Evolutionary conservation across 768 basidiomycete genomes (phyloP), one percentile per base, ranked within the genome.

Genomic region (Pleurotus sapidus): DNA sequence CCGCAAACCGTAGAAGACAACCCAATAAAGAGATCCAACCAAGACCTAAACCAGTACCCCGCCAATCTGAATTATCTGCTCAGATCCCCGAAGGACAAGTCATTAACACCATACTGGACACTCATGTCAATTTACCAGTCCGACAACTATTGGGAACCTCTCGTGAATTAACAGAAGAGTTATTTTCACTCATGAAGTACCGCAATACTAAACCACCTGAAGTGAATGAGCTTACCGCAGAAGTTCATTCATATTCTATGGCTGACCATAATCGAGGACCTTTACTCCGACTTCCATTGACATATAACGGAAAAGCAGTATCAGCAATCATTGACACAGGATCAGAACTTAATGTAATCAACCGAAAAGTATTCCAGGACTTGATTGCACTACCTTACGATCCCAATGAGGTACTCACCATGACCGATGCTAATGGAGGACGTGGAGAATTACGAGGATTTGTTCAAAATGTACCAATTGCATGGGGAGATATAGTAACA

Each of bases 361-460:
- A 55, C 0, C 14, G 53, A 4, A 56, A 60, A 3, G 8, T 63
- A 2, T 68, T 61, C 1, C 47, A 60, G 1, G 15, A 9, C 1
- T 47, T 39, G 23, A 51, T 58, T 2, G 40, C 50, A 2, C 17
- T 56, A 4, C 57, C 64, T 0, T 56, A 67, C 0, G 64, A 68
- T n/a, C 55, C 61, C 14, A 45, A 20, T 3, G 7, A 56, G 6
- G 8, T 20, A 0, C 62, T 57, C 1, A 49, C 14, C 1, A 65
- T 71, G 61, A 58, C 56, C 24, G 71, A 73, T 48, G 70, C 67
- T 0, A 73, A 70, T 59, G 69, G 70, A 2, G 66, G 65, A 3
- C 50, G 59, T 46, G 63, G 64, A 0, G 34, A 57, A 2, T 51
- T 68, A 5, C 46, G 48, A 45, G 70, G 70, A 12, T 49, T 64